Base-by-base conservation (phyloP, 768 basidiomycete species). In the Peribolospora baueri region DNA sequence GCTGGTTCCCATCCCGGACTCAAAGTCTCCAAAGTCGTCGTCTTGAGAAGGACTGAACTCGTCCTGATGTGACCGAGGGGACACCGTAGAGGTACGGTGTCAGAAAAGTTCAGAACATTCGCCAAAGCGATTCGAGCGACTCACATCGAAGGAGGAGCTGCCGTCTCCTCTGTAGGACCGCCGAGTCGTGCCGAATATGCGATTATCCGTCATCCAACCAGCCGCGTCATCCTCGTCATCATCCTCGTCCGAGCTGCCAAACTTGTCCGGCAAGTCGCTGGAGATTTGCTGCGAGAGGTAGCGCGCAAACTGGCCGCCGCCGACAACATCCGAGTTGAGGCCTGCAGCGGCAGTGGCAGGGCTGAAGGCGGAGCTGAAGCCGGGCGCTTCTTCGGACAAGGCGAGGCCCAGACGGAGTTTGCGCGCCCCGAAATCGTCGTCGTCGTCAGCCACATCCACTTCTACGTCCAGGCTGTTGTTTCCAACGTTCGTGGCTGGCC, bases 221-320 rank as follows among this genome's bases (percentile, higher is more conserved):
- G 39, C 47, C 42, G 7, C 54, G 7, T 39, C 46, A 49, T 57
- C 53, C 25, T 61, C 61, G 14, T 62, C 62, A 14, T 63, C 62
- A 38, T 63, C 62, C 46, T 62, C 62, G 51, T 63, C 61, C 36
- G 59, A 60, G 52, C 58, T 60, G 46, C 57, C 61, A 36, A 60
- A 74, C 38, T 68, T 65, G 55, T 70, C 78, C 7, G 56, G 58
- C n/a, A 56, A 50, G 4, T 55, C 54, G 52, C 47, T 58, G 3
- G 63, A 56, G 60, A 84, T 79, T 62, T 84, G 81, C 58, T 80
- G 76, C 5, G 77, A 76, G 40, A 84, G 71, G 63, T 86, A 87
- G 40, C 77, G 73, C 13, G 82, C 80, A 66, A 88, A 87, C 84
- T 87, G 57, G 41, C 53, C 38, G 41, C 57, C 53, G 49, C 51